Evolutionary conservation across 805 yeast genomes (phyloP).

Genomic region (Pichia nakasei): DNA sequence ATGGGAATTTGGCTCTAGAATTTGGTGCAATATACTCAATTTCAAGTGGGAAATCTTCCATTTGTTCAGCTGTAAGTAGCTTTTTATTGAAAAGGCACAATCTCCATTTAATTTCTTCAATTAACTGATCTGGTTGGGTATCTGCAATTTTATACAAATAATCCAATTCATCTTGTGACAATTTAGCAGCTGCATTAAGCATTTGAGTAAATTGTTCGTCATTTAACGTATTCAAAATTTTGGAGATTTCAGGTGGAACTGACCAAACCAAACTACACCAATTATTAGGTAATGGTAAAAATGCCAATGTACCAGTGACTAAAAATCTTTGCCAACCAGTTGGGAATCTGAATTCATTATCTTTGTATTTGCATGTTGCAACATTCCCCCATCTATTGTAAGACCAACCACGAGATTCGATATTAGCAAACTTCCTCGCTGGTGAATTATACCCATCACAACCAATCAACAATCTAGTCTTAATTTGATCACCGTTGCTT

Average conservation of each 20-base stretch:
- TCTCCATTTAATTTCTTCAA: conserved; percentile 72
- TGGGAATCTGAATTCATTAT: conserved; percentile 51
- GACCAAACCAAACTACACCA: conserved; percentile 95
- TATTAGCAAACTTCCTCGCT: conserved; percentile 71
- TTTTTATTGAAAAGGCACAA: conserved; percentile 30
- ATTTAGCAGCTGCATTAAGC: conserved; percentile 80
- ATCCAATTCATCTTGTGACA: conserved; percentile 67
- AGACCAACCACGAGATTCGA: conserved; percentile 87
- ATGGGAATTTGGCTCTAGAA: conserved; percentile 82
- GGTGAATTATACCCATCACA: conserved; percentile 97
- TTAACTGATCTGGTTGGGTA: conserved; percentile 36
- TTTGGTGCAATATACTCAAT: conserved; percentile 48
- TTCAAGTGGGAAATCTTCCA: conserved; percentile 55
- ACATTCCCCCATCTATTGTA: conserved; percentile 89
- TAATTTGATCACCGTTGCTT: conserved; percentile 52
- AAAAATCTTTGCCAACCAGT: conserved; percentile 93
- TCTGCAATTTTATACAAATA: conserved; percentile 47
- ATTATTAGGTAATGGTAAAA: conserved; percentile 79
- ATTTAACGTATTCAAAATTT: conserved; percentile 47
- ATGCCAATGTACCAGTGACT: conserved; percentile 87
- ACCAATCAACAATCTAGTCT: conserved; percentile 76
- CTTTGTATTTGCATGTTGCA: conserved; percentile 70
- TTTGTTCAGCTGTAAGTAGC: conserved; percentile 35
- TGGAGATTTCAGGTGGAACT: conserved; percentile 66
- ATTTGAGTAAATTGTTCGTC: conserved; percentile 57